Base-by-base conservation (phyloP, 257 asterid species). In the Anisodus tanguticus region DNA sequence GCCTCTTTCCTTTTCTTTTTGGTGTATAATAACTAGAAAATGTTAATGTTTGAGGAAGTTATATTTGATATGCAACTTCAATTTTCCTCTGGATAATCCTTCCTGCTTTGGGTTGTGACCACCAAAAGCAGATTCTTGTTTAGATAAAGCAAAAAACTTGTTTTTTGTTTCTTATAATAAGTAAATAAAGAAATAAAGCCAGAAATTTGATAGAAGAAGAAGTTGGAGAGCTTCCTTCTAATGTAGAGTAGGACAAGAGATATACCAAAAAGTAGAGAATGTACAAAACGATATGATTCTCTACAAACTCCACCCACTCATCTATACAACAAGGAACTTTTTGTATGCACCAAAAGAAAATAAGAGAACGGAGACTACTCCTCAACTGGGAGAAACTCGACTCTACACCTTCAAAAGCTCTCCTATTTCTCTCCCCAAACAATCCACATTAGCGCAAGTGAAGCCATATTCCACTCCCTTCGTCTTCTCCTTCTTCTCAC, bases 81-180 rank as follows among this genome's bases (percentile, higher is more conserved):
- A 70, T 70, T 70, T 70, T 70, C 35, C 79, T 37, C 37, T 45
- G 13, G 57, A 43, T 41, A 70, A 70, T 41, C 79, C 35, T 70
- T 70, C 16, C 55, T 41, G 7, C 54, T 70, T 7, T 70, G 53
- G 55, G 3, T 70, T 70, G 19, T 43, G 31, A 67, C 78, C 12
- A 70, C 79, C 79, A 17, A 41, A 70, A 70, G n/a, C 8, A 8
- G 78, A 41, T 51, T 70, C 79, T n/a, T 70, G 79, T 70, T 70
- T 41, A 41, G 55, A 41, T 70, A 70, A 70, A 70, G 79, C 79
- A 43, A 70, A 55, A 70, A 70, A 3, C 9, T 43, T 70, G 35
- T 55, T 15, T 16, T 70, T 70, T 70, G 37, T 70, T 70, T 41
- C 57, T 43, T 9, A 70, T 9, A 43, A 16, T 16, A 41, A 69